Evolutionary conservation across 2,329 filamentous ascomycete genomes (phyloP).

Genomic region (Blastomyces percursus): DNA sequence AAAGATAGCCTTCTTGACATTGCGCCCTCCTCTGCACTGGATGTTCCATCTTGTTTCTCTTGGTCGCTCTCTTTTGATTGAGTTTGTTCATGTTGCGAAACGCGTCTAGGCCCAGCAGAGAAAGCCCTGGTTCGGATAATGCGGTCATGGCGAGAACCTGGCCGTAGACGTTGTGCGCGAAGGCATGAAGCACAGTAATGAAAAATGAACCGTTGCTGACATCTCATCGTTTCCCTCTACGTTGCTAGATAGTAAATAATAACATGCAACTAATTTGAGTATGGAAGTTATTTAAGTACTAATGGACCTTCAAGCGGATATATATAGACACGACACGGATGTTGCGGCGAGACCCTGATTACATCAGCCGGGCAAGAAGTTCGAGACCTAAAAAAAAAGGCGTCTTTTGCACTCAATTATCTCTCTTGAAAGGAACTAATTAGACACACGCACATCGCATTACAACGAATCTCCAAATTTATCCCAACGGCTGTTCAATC

Average conservation of each 20-base stretch:
- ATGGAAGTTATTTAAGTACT: not conserved
- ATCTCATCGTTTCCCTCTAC: not conserved
- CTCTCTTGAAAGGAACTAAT: not conserved
- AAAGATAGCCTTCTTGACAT: conserved; percentile 48
- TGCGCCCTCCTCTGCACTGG: conserved; percentile 38
- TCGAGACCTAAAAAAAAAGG: not conserved
- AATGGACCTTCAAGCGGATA: too few species aligned
- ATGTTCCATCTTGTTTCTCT: conserved; percentile 10
- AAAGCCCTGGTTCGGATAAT: not conserved
- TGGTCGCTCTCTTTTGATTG: conserved; percentile 8
- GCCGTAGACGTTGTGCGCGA: conserved; percentile 1
- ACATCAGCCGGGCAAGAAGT: not conserved
- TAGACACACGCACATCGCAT: not conserved
- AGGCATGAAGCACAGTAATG: conserved; percentile 6
- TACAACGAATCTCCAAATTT: not conserved
- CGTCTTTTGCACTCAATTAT: not conserved
- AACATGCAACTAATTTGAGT: too few species aligned
- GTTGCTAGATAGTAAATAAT: not conserved
- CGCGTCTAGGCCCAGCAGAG: not conserved
- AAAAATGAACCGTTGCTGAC: not conserved
- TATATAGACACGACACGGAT: too few species aligned
- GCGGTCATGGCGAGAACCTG: not conserved
- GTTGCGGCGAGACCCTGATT: not conserved
- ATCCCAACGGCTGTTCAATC: not conserved
- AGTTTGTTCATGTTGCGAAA: conserved; percentile 1